Evolutionary conservation across 1,139 yeast genomes (phyloP).

Genomic region (Wickerhamomyces sp.): DNA sequence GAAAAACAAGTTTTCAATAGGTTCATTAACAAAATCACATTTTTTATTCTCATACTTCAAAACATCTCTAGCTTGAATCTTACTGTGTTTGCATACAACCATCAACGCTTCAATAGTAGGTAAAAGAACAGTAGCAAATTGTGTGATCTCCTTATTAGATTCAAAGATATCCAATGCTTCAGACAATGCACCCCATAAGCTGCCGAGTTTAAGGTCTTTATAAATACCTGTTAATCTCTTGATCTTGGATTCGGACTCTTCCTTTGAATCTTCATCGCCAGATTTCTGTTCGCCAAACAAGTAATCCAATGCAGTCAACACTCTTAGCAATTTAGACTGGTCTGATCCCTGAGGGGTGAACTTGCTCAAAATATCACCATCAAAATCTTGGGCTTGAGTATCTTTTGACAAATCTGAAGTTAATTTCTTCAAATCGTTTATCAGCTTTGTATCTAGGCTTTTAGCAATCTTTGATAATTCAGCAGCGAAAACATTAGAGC

Average conservation of each 20-base stretch:
- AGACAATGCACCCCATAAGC: slow-evolving; percentile 84
- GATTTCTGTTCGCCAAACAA: slow-evolving; percentile 41
- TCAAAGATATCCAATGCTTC: slow-evolving; percentile 64
- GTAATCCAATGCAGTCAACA: slow-evolving; percentile 85
- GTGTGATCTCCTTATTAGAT: slow-evolving; percentile 42
- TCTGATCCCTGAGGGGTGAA: slow-evolving; percentile 82
- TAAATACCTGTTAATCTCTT: slow-evolving; percentile 58
- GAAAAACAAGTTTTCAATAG: slow-evolving; percentile 76
- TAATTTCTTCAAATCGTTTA: slow-evolving; percentile 52
- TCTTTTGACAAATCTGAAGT: slow-evolving; percentile 41
- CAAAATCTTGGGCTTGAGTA: slow-evolving; percentile 40
- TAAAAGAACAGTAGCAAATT: slow-evolving; percentile 75
- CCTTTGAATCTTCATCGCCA: slow-evolving; percentile 25
- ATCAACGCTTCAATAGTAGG: slow-evolving; percentile 89
- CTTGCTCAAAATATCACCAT: slow-evolving; percentile 51
- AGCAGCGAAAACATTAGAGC: slow-evolving; percentile 60
- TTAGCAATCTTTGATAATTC: slow-evolving; percentile 70
- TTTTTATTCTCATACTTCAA: slow-evolving; percentile 55
- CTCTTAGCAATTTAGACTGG: slow-evolving; percentile 80
- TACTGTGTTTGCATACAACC: slow-evolving; percentile 92
- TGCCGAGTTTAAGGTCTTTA: slow-evolving; percentile 64
- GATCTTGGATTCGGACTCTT: slow-evolving; percentile 23
- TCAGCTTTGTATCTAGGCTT: slow-evolving; percentile 51
- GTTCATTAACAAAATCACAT: slow-evolving; percentile 67
- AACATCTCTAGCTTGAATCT: slow-evolving; percentile 55